These are phyloP conservation scores for Fusarium foetens DNA, from an alignment of 2,329 filamentous ascomycete species.

Conservation along the genomic window DNA sequence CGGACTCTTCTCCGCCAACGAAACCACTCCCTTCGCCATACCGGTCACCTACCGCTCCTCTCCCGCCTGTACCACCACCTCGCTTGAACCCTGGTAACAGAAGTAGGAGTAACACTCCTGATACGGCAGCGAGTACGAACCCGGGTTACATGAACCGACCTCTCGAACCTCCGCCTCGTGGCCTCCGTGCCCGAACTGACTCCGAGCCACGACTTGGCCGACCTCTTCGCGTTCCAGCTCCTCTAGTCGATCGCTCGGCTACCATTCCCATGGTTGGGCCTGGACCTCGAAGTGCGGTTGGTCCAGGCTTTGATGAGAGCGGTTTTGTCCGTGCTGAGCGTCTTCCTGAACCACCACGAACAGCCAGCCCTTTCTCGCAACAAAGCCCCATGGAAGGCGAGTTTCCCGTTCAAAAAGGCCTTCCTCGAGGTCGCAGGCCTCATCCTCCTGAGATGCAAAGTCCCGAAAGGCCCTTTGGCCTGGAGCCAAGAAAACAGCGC, in stretches of 20 bases:
- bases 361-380: constrained; percentile 44
- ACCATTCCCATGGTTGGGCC: constrained; percentile 10
- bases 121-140: not conserved
- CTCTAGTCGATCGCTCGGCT: constrained; percentile 29
- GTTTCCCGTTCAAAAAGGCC: constrained; percentile 49
- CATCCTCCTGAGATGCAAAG: constrained; percentile 13
- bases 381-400: constrained; percentile 46
- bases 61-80: constrained; percentile 28
- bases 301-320: constrained; percentile 34
- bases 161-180: constrained; percentile 42
- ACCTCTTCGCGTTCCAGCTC: constrained; percentile 40
- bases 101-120: constrained; percentile 16
- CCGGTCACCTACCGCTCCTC: constrained; percentile 21
- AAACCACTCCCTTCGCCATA: constrained; percentile 29
- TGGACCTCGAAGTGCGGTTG: constrained; percentile 39
- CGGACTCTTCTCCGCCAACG: constrained; percentile 20
- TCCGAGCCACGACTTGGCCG: constrained; percentile 39
- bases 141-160: constrained; percentile 37
- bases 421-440: constrained; percentile 50
- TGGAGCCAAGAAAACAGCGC: constrained; percentile 37
- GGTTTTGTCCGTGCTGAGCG: constrained; percentile 34
- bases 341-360: constrained; percentile 32
- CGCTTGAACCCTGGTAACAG: constrained; percentile 19
- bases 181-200: constrained; percentile 43
- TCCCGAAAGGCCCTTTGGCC: constrained; percentile 14